Base-by-base conservation (phyloP, 2,329 filamentous ascomycete species). In the Botrytis medusae region DNA sequence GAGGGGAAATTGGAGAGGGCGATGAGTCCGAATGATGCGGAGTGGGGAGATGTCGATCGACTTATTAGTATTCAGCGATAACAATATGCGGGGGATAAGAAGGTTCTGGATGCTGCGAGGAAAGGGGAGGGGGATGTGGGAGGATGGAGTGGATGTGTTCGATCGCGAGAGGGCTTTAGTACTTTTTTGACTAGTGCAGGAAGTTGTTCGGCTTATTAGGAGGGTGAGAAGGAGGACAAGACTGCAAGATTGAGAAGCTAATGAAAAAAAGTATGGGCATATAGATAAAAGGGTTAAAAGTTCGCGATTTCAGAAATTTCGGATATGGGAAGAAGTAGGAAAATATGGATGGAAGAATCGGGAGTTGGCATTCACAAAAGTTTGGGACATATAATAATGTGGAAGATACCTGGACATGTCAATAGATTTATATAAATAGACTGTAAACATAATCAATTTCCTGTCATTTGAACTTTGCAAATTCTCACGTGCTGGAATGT, bases 181-280 rank as follows among this genome's bases (percentile, higher is more conserved):
- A 16, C 4, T 29, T 9, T 16, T 8, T 57, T 3, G n/a, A 57
- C 2, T 29, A 1, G 14, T 18, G 18, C 51, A n/a, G 25, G 29
- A 18, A 8, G 6, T 6, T 57, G 29, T 57, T 57, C n/a, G n/a
- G n/a, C 6, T 57, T n/a, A 16, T 6, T n/a, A 54, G 48, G 3
- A 3, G n/a, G 0, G 18, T 29, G n/a, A 18, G 14, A 29, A 4
- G 25, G 4, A 54, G 2, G 25, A 25, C 14, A 4, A n/a, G 0
- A 16, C 29, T 32, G 2, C 6, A 18, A 2, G 7, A 57, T 57
- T 2, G 14, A 18, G 16, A 1, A 32, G 0, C 29, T 18, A 57
- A 29, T 16, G 14, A 22, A 5, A 4, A 54, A 29, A 18, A 9
- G 3, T 18, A 57, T 29, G 51, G n/a, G n/a, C 1, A 57, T 18